Evolutionary conservation across 148 eudicot genomes (phyloP).

Genomic region (Rhododendron henanense): DNA sequence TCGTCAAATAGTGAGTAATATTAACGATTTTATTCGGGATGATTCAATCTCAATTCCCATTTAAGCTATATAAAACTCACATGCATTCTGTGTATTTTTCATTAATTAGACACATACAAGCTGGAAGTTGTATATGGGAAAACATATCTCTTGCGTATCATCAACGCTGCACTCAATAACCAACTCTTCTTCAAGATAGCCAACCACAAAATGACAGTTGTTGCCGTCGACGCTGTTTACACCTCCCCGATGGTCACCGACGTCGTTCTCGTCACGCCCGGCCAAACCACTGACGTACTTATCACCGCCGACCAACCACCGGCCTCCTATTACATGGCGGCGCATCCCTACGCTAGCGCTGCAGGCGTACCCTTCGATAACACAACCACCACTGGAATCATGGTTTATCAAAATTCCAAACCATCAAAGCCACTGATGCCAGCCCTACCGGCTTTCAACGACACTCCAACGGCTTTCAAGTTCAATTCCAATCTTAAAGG

Average conservation of each 20-base stretch:
- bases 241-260: conserved; percentile 46
- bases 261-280: conserved; percentile 49
- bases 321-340: conserved; percentile 62
- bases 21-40: not conserved
- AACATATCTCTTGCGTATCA: conserved; percentile 65
- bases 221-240: conserved; percentile 64
- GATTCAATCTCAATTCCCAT: too few relatives aligned
- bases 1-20: too few relatives aligned
- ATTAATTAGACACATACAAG: conserved; percentile 28
- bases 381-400: conserved; percentile 56
- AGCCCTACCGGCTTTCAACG: conserved; percentile 48
- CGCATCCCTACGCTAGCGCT: conserved; percentile 43
- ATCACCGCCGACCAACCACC: conserved; percentile 39
- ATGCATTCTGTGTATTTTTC: not conserved
- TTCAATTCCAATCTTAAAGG: conserved; percentile 50
- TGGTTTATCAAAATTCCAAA: conserved; percentile 24
- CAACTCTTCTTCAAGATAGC: conserved; percentile 68
- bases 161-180: conserved; percentile 74
- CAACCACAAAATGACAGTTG: conserved; percentile 57
- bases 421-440: conserved; percentile 38
- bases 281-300: conserved; percentile 71
- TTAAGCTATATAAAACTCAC: not conserved
- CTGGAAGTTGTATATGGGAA: conserved; percentile 46
- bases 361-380: conserved; percentile 28
- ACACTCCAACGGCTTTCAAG: conserved; percentile 50